A percentile compares a stretch with the other conserved stretches of the same genome.
These are phyloP conservation scores for Sistotremastrum suecicum DNA, from an alignment of 768 basidiomycete genomes.

Conservation along the genomic window DNA sequence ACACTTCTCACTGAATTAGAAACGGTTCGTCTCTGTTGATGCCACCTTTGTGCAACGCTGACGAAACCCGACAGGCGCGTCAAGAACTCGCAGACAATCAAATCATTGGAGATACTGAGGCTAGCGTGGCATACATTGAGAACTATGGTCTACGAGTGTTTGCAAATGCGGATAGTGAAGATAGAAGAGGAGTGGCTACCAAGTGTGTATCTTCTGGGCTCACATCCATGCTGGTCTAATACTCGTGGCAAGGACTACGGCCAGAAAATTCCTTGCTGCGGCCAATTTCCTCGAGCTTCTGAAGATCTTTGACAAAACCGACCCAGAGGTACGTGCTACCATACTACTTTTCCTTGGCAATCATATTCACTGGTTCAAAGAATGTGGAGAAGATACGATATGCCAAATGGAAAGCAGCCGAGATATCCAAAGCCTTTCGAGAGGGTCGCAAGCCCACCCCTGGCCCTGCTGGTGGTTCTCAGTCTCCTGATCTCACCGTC, in stretches of 20 bases:
- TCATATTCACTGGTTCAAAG: constrained; percentile 23
- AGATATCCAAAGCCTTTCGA: constrained; percentile 88
- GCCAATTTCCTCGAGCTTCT: constrained; percentile 90
- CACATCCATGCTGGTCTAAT: constrained; percentile 4
- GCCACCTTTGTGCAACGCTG: neutral
- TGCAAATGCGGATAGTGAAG: constrained; percentile 78
- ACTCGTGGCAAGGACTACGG: constrained; percentile 48
- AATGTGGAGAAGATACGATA: constrained; percentile 82
- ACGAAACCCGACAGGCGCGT: constrained; percentile 47
- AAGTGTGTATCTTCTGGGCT: constrained; percentile 31
- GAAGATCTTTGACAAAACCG: constrained; percentile 50
- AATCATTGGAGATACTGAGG: constrained; percentile 69
- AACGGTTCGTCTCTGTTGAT: constrained; percentile 18
- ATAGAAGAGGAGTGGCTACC: constrained; percentile 61
- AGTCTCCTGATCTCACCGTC: constrained; percentile 13
- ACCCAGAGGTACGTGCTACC: constrained; percentile 37
- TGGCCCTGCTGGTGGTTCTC: constrained; percentile 48
- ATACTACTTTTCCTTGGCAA: neutral
- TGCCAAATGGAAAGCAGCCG: constrained; percentile 94
- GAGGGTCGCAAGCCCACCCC: constrained; percentile 77
- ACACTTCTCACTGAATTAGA: constrained; percentile 69
- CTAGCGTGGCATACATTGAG: constrained; percentile 81
- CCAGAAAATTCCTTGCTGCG: constrained; percentile 89
- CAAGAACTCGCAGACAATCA: constrained; percentile 45
- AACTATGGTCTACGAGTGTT: constrained; percentile 94